Conservation (phyloP, 2,329 filamentous ascomycete species). For the Sclerotinia minor region DNA sequence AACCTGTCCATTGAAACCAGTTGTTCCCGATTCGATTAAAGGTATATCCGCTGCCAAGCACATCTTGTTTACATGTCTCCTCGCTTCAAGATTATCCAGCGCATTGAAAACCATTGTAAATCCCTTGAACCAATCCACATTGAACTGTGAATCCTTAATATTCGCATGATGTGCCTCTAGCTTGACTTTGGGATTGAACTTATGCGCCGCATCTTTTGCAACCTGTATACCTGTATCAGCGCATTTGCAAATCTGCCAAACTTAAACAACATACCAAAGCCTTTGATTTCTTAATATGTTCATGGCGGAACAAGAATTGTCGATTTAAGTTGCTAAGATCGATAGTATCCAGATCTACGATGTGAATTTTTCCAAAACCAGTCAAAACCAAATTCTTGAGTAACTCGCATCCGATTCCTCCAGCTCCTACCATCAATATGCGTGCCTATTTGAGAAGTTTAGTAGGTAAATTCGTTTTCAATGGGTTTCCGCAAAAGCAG, state of each 20-base stretch:
- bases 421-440: slow-evolving; percentile 91
- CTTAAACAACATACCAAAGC: slow-evolving; percentile 64
- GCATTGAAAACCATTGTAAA: slow-evolving; percentile 95
- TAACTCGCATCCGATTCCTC: slow-evolving; percentile 95
- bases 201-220: slow-evolving; percentile 85
- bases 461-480: slow-evolving; percentile 36
- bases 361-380: slow-evolving; percentile 89
- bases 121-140: slow-evolving; percentile 79
- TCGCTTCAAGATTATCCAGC: slow-evolving; percentile 89
- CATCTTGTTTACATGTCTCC: slow-evolving; percentile 96
- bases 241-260: background rate
- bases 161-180: slow-evolving; percentile 90
- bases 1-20: slow-evolving; percentile 95
- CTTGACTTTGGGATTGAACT: slow-evolving; percentile 85
- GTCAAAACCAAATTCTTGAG: slow-evolving; percentile 93
- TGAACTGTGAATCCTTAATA: slow-evolving; percentile 87
- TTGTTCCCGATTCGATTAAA: slow-evolving; percentile 93
- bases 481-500: background rate
- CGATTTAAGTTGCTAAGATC: slow-evolving; percentile 97
- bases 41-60: slow-evolving; percentile 88
- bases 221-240: slow-evolving; percentile 55
- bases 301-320: slow-evolving; percentile 93
- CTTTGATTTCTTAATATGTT: slow-evolving; percentile 98
- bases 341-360: slow-evolving; percentile 97
- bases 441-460: slow-evolving; percentile 61